Evolutionary conservation across 108 stramenopile genomes (phyloP), one percentile per base, ranked within the genome.

Genomic region (Cyclotella kingstonii): DNA sequence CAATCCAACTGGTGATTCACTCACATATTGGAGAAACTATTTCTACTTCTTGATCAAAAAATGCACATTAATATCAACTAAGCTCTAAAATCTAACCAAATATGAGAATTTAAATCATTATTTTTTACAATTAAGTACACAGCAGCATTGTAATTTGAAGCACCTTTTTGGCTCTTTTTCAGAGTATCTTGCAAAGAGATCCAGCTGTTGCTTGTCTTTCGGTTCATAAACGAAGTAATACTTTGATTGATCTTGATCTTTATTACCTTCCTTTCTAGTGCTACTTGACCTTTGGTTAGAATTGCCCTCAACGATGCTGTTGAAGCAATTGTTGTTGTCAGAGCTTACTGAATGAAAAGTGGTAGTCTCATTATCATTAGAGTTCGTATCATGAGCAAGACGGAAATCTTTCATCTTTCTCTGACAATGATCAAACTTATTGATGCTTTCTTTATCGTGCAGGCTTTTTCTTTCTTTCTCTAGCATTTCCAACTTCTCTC

Each of bases 101-200:
- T n/a, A n/a, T n/a, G n/a, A n/a, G n/a, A n/a, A n/a, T n/a, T n/a
- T n/a, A n/a, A n/a, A n/a, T n/a, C n/a, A n/a, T n/a, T n/a, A n/a
- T n/a, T n/a, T n/a, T n/a, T n/a, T n/a, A n/a, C n/a, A n/a, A n/a
- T n/a, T n/a, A n/a, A n/a, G n/a, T n/a, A n/a, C n/a, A n/a, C 21
- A 33, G 31, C 53, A 55, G 23, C 53, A 54, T 18, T 44, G 14
- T 17, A 65, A 65, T 21, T 29, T 8, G 11, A 45, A 58, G 25
- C 73, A 66, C 35, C 35, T 52, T 34, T 59, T 54, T 53, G 65
- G 64, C 15, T 63, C 48, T 19, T 60, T 56, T n/a, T 50, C 29
- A 28, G 63, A 65, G 34, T 73, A 73, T 9, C 73, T 56, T 38
- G 63, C 64, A 23, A 73, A 66, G 11, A 73, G 41, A 53, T 73